Base-by-base conservation (phyloP, 2,329 filamentous ascomycete genomes). In the Leptographium procerum region DNA sequence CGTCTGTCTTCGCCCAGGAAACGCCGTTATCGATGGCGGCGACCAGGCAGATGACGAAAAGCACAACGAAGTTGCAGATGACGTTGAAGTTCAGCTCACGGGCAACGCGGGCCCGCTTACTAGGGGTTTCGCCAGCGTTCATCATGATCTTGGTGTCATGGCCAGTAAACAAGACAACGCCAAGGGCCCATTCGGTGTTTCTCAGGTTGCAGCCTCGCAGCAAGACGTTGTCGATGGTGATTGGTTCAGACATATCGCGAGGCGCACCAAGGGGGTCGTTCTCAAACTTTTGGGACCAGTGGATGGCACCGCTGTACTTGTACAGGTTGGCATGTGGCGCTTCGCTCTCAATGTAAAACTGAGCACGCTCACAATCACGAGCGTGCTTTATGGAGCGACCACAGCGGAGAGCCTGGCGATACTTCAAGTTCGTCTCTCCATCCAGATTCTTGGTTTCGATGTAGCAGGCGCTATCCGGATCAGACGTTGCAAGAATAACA, bases 141-240 rank as follows among this genome's bases (percentile, higher is more conserved):
- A 96, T 88, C 94, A 99, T 99, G 70, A 96, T 97, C 75, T 97
- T 99, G 36, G 92, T 96, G 70, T 99, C 92, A 68, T 91, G 85
- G 36, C 94, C 94, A 16, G 94, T 97, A 73, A 95, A 99, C 22
- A 95, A 78, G 55, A 97, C 92, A 3, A 99, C 82, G 57, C 91
- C 94, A 7, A 99, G 80, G 57, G 91, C 81, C 94, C 94, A 99
- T 68, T 97, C 91, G 0, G 94, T 99, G 70, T 97, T 99, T 64
- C 91, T 85, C 54, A 99, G 74, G 65, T 91, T 95, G 73, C 91
- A 96, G 58, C 94, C 94, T 77, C 94, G 88, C 51, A 99, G 83
- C 33, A 99, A 81, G 63, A 97, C 73, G 68, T 99, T 99, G 77
- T 96, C 96, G 71, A 99, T 96, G 7, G 86, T 86, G 59, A 99